Evolutionary conservation across 2,329 filamentous ascomycete species (phyloP), one percentile per base, ranked within the genome.

Genomic region (Pseudomassariella vexata): DNA sequence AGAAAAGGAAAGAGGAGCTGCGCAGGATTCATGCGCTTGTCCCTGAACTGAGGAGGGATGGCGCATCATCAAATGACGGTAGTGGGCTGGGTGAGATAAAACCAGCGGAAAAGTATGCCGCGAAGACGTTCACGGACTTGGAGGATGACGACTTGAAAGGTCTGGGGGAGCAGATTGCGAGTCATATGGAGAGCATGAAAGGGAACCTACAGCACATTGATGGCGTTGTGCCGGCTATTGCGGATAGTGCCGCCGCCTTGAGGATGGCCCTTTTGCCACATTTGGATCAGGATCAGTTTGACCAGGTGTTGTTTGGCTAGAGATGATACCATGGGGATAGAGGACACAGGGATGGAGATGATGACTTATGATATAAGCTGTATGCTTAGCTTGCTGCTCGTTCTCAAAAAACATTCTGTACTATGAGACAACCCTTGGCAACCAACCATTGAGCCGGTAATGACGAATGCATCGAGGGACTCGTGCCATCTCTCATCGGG

Each of bases 131-230:
- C 19, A 27, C 41, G 5, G 37, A 35, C 19, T 35, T 53, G 3
- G 33, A 67, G 19, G 59, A 68, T 19, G 56, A 63, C 14, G 65
- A 70, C 26, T 46, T 75, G 11, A 44, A 60, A n/a, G 49, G 52
- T 3, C 46, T 74, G 4, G 65, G 62, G 0, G 49, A 60, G 11
- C 70, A 76, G 47, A 59, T 78, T 12, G 57, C 59, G 9, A 72
- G 52, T 32, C 73, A 78, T 40, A 68, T 76, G 55, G 70, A 76
- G 38, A 76, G 69, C 44, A 68, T 79, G 47, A 59, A 56, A 34
- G 57, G 57, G 25, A 78, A 78, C 45, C 55, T 76, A 23, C 55
- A 62, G 35, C 73, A 76, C 52, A 65, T 73, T 10, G 65, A 69
- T 1, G 68, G 66, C 6, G 57, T 79, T 4, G 44, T 66, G 5